phyloP scores from a whole-genome alignment of 345 rosid genomes.

The Dipteronia sinensis region DNA sequence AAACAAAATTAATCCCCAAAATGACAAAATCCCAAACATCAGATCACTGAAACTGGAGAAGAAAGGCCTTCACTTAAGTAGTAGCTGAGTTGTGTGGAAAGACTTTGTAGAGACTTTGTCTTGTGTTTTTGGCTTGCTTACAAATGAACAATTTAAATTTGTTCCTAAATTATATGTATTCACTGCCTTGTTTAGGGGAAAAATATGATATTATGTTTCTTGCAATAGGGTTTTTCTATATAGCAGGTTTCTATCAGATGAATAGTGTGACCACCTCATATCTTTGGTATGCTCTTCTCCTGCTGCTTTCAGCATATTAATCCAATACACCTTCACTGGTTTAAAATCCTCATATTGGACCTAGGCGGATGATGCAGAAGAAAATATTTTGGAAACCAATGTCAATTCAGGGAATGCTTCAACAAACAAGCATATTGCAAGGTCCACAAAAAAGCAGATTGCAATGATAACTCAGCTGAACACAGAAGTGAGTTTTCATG shows the following conservation, averaged over 20 bases:
- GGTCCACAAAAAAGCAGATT: conserved; percentile 39
- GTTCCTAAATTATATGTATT: neutral
- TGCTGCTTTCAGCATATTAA: conserved; percentile 4
- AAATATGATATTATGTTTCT: conserved; percentile 32
- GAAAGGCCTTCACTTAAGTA: too few relatives aligned
- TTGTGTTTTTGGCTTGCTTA: too few relatives aligned
- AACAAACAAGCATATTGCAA: conserved; percentile 34
- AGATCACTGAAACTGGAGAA: too few relatives aligned
- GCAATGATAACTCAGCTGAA: conserved; percentile 34
- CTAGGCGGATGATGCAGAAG: conserved; percentile 41
- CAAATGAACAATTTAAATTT: neutral
- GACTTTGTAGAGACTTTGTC: too few relatives aligned
- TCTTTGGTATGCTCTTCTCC: conserved; percentile 51
- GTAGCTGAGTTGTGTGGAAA: too few relatives aligned
- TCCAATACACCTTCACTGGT: conserved; percentile 4
- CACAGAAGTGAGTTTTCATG: conserved; percentile 41
- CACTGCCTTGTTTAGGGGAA: conserved; percentile 2
- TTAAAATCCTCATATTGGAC: conserved; percentile 18
- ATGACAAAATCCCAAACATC: too few relatives aligned
- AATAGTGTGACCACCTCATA: conserved; percentile 79
- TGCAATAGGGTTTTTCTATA: conserved; percentile 71
- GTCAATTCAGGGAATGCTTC: conserved; percentile 29
- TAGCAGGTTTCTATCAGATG: conserved; percentile 59
- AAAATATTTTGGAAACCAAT: conserved; percentile 20
- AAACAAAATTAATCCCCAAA: too few relatives aligned